phyloP scores from a whole-genome alignment of 1,284 basidiomycete genomes.

The Austroboletus niveus region DNA sequence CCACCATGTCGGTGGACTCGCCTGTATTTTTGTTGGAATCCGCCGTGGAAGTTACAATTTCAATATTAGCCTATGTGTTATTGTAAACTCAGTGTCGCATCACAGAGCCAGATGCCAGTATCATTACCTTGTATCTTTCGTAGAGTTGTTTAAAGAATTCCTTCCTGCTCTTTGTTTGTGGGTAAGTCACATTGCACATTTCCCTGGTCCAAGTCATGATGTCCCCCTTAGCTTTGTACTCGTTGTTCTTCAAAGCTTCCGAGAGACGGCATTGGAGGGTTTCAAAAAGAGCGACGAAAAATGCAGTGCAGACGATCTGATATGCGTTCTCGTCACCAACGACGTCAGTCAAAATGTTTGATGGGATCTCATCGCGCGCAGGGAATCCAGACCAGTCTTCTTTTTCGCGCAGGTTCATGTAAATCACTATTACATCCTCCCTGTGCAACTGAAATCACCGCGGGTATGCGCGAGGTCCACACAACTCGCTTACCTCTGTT shows the following conservation, averaged over 20 bases:
- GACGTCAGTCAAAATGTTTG: conserved; percentile 6
- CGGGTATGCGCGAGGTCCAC: too few relatives aligned
- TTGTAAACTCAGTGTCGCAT: too few relatives aligned
- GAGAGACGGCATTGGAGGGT: conserved; percentile 1
- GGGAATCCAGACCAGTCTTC: conserved; percentile 7
- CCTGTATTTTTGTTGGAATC: too few relatives aligned
- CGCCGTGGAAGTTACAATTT: too few relatives aligned
- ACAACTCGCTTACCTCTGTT: conserved; percentile 8
- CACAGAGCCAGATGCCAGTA: too few relatives aligned
- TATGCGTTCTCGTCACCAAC: neutral
- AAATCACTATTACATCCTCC: conserved; percentile 15
- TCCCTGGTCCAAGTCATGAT: neutral
- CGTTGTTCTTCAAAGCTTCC: too few relatives aligned
- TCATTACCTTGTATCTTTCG: too few relatives aligned
- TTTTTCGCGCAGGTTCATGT: conserved; percentile 16
- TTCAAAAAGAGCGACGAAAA: conserved; percentile 16
- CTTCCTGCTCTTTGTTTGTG: neutral
- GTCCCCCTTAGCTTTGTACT: too few relatives aligned
- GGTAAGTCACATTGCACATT: neutral
- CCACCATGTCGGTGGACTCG: too few relatives aligned
- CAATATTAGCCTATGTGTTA: too few relatives aligned
- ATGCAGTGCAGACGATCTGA: neutral
- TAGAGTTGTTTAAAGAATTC: too few relatives aligned
- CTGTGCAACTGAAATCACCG: conserved; percentile 4
- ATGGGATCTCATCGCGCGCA: conserved; percentile 5